Conservation (phyloP, 495 filamentous ascomycete species). For the Collariella sp. region DNA sequence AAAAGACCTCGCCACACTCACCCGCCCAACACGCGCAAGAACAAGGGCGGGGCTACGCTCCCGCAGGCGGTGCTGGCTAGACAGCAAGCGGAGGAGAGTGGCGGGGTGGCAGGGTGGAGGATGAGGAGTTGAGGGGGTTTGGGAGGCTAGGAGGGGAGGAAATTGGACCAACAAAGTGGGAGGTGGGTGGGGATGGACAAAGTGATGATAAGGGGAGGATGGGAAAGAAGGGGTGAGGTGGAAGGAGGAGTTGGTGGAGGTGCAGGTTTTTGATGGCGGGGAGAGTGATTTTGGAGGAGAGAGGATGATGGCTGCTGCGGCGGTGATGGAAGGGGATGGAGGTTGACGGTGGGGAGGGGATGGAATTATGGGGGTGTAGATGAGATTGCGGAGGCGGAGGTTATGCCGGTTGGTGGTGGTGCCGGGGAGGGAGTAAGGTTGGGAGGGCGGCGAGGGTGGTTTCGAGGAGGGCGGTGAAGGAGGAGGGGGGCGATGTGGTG, state of each 20-base stretch:
- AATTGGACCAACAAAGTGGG: background rate
- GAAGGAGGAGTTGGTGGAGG: slow-evolving; percentile 24
- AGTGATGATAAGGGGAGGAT: background rate
- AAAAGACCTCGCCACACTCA: slow-evolving; percentile 42
- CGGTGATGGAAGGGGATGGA: background rate
- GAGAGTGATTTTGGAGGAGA: too few relatives aligned
- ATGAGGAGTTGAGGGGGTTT: slow-evolving; percentile 26
- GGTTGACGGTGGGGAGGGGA: background rate
- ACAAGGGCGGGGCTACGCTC: slow-evolving; percentile 39
- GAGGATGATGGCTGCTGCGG: too few relatives aligned
- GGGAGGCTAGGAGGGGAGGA: slow-evolving; percentile 11
- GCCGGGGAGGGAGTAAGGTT: background rate
- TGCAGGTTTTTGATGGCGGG: slow-evolving; percentile 9
- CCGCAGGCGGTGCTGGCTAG: slow-evolving; percentile 23
- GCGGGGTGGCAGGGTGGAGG: slow-evolving; percentile 14
- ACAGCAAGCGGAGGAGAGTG: slow-evolving; percentile 23
- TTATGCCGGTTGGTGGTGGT: background rate
- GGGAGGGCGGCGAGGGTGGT: slow-evolving; percentile 1
- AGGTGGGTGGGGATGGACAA: background rate
- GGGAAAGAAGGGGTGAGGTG: slow-evolving; percentile 23
- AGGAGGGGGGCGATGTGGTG: background rate
- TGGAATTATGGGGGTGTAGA: slow-evolving; percentile 3
- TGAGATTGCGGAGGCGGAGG: slow-evolving; percentile 12
- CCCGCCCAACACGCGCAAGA: slow-evolving; percentile 48
- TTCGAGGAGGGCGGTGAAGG: background rate